Base-by-base conservation (phyloP, 2,329 filamentous ascomycete genomes). In the Colletotrichum tamarilloi region DNA sequence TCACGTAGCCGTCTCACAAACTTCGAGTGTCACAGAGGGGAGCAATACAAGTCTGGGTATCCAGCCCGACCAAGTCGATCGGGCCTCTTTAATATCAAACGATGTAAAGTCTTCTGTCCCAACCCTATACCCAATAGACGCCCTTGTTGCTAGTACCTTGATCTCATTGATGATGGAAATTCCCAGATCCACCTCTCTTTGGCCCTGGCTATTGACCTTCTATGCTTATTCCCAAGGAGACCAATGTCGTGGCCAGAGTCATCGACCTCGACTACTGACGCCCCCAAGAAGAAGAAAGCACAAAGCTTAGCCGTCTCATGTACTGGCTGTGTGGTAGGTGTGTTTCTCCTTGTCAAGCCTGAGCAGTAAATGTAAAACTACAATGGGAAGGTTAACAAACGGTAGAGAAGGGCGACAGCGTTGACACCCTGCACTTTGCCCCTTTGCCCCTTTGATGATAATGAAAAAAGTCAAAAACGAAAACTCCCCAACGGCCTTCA, bases 101-200 rank as follows among this genome's bases (percentile, higher is more conserved):
- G 42, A 65, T 65, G 66, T 72, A 60, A 52, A 72, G 38, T 68
- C 67, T 69, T 69, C 35, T 26, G 35, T 46, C 55, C 55, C 35
- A 59, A 53, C 46, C 60, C 55, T 32, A 63, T 64, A 46, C 60
- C 55, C 22, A 67, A 46, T 22, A 64, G 60, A 70, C 70, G 67
- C 70, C 64, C 60, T 73, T 73, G 55, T 73, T 73, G 66, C 70
- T 73, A 30, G 70, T 64, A 64, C 57, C 38, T 65, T 62, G 52
- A 16, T 70, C 16, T 19, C 12, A 53, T 11, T 7, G 46, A 5
- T 42, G 52, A 22, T 19, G 26, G 8, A 58, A 59, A 72, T n/a
- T 28, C 4, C 38, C 63, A 63, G 35, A 28, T 26, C 32, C 32
- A n/a, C 62, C 49, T 68, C 24, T 35, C 62, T 53, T 28, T 52